Base-by-base conservation (phyloP, 768 basidiomycete species). In the Pleurotus tuoliensis region DNA sequence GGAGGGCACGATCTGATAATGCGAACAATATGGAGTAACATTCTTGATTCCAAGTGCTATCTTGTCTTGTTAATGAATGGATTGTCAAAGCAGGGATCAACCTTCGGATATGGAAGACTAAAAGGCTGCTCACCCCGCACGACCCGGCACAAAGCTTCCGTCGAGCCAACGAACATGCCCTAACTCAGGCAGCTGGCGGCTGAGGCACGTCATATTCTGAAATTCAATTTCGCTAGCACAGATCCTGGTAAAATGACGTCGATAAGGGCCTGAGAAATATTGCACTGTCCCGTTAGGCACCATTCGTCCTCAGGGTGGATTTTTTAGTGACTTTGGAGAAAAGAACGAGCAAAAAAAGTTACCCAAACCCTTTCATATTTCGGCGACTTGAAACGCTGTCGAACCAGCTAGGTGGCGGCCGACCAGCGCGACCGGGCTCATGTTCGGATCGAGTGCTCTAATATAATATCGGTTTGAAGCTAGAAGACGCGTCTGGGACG, bases 1-100 rank as follows among this genome's bases (percentile, higher is more conserved):
- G 92, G 93, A 73, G 67, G 11, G 76, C 77, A 55, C 76, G 88
- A 57, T 48, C 27, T 50, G 50, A 51, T 11, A 15, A 51, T 30
- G 37, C 43, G 20, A 43, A 24, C 22, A 34, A 24, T 44, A 40
- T 50, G 25, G 27, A 50, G 27, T 50, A 48, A n/a, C n/a, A 24
- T 47, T 47, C 34, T 12, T 52, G 18, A 13, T 12, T 13, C 44
- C 54, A 63, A 24, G 53, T 57, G 8, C 18, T n/a, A 24, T n/a
- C 50, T 12, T 34, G 5, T 38, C n/a, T 8, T n/a, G n/a, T 15
- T 52, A 18, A 24, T 30, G 30, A 34, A 34, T 9, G 30, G 30
- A 34, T 18, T 38, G 34, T 18, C 37, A 9, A n/a, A 52, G 16
- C 15, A 37, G 50, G 34, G 22, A n/a, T 11, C 5, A 25, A 25